Evolutionary conservation across 257 asterid species (phyloP), one percentile per base, ranked within the genome.

Genomic region (Eucommia ulmoides): DNA sequence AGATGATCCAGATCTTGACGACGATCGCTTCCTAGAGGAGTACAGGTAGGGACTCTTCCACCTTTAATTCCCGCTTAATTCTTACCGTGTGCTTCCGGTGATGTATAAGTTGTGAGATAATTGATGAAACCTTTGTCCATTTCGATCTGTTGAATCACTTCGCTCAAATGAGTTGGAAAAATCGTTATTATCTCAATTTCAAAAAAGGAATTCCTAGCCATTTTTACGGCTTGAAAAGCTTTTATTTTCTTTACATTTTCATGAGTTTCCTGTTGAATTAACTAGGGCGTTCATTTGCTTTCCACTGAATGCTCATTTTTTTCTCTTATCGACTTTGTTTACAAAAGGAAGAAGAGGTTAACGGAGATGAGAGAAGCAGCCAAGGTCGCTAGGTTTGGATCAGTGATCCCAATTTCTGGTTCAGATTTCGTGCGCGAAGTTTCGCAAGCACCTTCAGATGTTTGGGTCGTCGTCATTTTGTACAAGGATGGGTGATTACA

Each of bases 391-490:
- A 83, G 69, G 69, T 91, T 86, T 60, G 98, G 98, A 52, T 78
- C 87, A 2, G 79, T 91, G 56, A 63, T 77, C 52, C 96, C 86
- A 12, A 91, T 91, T 48, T 79, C 98, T 3, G 98, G 98, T 46
- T 85, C 98, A 1, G 98, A 89, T 74, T 91, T 91, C 60, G 88
- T 91, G 50, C 93, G 93, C 21, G 94, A 91, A 65, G 98, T 91
- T 57, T 91, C 96, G 33, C 96, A 91, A 60, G 98, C 98, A 61
- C 92, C 96, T 15, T 72, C 68, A 52, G 96, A 91, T 41, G 72
- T 86, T 47, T 91, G 95, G 96, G 96, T 91, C 7, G 93, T 86
- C 1, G 95, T 81, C 59, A 18, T 85, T 51, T 73, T 91, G 54
- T 91, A 74, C 61, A 91, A 91, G 65, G 98, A 89, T 59, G 96